phyloP scores from a whole-genome alignment of 225 moss, liverwort and hornwort species.

The Climacium dendroides region DNA sequence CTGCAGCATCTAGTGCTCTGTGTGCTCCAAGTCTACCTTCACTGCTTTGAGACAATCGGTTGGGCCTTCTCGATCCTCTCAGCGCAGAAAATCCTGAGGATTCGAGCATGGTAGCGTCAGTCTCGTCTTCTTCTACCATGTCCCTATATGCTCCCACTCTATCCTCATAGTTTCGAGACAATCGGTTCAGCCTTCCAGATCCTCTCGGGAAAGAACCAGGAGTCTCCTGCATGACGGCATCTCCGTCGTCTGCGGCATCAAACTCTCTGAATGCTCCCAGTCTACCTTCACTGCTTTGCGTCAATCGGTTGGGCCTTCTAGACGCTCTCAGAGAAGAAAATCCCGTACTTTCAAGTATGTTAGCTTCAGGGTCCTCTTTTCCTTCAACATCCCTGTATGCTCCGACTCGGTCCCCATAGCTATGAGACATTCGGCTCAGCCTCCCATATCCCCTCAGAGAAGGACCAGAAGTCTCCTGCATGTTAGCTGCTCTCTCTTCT shows the following conservation, averaged over 20 bases:
- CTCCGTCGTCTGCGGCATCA: constrained; percentile 1
- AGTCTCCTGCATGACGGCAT: not conserved
- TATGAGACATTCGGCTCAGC: not conserved
- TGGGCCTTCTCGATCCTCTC: constrained; percentile 10
- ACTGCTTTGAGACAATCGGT: constrained; percentile 12
- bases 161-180: not conserved
- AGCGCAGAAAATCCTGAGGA: not conserved
- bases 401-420: constrained; percentile 11
- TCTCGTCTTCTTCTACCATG: not conserved
- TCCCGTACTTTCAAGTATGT: not conserved
- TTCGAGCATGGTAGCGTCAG: not conserved
- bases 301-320: constrained; percentile 5
- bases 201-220: not conserved
- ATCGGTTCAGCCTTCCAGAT: not conserved
- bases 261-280: constrained; percentile 1
- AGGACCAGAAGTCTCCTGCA: constrained; percentile 13
- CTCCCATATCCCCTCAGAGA: constrained; percentile 9
- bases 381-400: not conserved
- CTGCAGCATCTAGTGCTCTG: not conserved
- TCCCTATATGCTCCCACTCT: not conserved
- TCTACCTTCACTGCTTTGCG: constrained; percentile 25
- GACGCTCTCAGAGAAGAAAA: not conserved
- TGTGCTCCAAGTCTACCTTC: constrained; percentile 17
- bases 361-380: constrained; percentile 1
- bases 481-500: constrained; percentile 6